Conservation (phyloP, 2,329 filamentous ascomycete species). For the Xylaria sp. region DNA sequence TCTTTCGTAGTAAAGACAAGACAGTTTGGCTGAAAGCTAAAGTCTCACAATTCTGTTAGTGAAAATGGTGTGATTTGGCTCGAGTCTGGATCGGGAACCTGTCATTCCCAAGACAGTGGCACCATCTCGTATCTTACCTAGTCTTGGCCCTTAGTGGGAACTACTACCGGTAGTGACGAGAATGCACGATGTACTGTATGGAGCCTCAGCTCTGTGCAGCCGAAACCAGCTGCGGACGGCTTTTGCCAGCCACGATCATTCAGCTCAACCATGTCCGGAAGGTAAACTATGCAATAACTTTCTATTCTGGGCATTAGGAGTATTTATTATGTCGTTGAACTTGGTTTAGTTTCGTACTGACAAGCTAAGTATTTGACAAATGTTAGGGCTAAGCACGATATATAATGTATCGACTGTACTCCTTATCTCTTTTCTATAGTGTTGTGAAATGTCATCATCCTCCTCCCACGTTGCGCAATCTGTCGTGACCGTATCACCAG, state of each 20-base stretch:
- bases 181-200: not conserved
- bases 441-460: slow-evolving; percentile 22
- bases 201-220: not conserved
- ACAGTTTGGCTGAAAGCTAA: not conserved
- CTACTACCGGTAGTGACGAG: not conserved
- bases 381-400: slow-evolving; percentile 3
- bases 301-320: slow-evolving; percentile 7
- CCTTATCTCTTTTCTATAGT: not conserved
- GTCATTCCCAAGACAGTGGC: not conserved
- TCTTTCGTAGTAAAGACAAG: not conserved
- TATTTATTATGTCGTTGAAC: not conserved
- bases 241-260: not conserved
- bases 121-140: slow-evolving; percentile 10
- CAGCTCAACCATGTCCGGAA: slow-evolving; percentile 7
- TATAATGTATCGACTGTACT: slow-evolving; percentile 11
- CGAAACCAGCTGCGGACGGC: not conserved
- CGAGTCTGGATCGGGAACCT: slow-evolving; percentile 21
- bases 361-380: slow-evolving; percentile 14
- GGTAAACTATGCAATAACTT: not conserved
- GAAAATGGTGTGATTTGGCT: slow-evolving; percentile 27
- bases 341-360: slow-evolving; percentile 6
- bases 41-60: slow-evolving; percentile 9
- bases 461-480: slow-evolving; percentile 26
- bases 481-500: slow-evolving; percentile 23
- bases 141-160: not conserved